Percentiles rank a stretch among this genome's conserved stretches.
These are phyloP conservation scores for Fomitopsis pinicola DNA, from an alignment of 1,284 basidiomycete species.

Conservation along the genomic window DNA sequence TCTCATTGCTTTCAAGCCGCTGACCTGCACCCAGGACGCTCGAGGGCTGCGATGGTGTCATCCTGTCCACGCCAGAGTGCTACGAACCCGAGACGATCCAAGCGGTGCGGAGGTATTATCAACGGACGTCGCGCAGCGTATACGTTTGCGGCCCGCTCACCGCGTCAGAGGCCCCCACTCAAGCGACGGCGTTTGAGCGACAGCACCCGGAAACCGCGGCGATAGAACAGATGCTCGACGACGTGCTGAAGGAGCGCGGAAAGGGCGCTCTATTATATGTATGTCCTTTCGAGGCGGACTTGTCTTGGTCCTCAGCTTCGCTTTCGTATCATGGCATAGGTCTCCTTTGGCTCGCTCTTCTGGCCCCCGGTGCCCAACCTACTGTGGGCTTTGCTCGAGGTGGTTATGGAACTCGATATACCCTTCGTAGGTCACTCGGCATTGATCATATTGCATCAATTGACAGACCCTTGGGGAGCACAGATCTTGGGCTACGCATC, in stretches of 20 bases:
- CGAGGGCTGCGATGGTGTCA: constrained; percentile 8
- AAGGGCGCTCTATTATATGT: constrained; percentile 15
- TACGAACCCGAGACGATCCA: constrained; percentile 16
- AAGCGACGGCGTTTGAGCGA: neutral
- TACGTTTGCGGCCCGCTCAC: constrained; percentile 11
- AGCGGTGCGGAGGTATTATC: constrained; percentile 9
- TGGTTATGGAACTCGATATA: constrained; percentile 12
- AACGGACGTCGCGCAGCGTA: constrained; percentile 6
- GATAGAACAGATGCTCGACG: constrained; percentile 12
- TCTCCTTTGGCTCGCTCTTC: constrained; percentile 15
- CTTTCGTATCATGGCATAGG: neutral
- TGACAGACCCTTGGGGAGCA: neutral
- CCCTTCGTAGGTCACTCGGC: constrained; percentile 10
- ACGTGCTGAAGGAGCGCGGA: constrained; percentile 6
- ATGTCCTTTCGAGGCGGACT: neutral
- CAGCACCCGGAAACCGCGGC: neutral
- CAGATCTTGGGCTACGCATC: constrained; percentile 21
- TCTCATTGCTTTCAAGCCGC: neutral
- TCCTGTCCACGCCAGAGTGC: constrained; percentile 10
- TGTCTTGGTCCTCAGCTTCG: neutral
- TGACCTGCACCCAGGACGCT: neutral
- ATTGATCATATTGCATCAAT: too few relatives aligned
- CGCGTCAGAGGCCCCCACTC: neutral
- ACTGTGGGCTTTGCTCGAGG: constrained; percentile 11
- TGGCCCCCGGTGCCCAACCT: constrained; percentile 13